These are phyloP conservation scores for Nakataea oryzae DNA, from an alignment of 2,329 filamentous ascomycete species.

Conservation along the genomic window DNA sequence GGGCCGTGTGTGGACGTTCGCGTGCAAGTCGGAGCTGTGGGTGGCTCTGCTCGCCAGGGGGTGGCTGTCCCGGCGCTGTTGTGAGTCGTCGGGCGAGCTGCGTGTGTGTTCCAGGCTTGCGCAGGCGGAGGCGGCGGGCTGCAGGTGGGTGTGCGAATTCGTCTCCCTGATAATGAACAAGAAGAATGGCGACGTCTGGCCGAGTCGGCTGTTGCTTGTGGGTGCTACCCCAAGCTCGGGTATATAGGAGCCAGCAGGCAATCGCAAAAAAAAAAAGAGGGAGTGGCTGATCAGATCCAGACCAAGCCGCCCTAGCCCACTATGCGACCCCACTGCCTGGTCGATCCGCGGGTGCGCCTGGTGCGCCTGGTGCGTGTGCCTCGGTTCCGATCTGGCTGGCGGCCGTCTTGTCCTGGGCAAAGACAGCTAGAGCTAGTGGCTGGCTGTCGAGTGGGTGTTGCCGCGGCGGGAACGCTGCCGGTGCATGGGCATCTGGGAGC, in stretches of 20 bases:
- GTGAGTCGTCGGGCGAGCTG: too few relatives aligned
- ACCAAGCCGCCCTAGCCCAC: background rate
- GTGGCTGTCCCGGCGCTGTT: too few relatives aligned
- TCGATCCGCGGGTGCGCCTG: background rate
- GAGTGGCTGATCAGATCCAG: too few relatives aligned
- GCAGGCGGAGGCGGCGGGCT: background rate
- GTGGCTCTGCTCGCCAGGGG: too few relatives aligned
- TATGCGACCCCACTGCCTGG: background rate
- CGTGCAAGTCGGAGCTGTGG: background rate
- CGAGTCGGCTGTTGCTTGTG: background rate
- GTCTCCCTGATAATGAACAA: too few relatives aligned
- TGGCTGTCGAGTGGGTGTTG: too few relatives aligned
- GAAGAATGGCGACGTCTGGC: background rate
- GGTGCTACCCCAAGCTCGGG: background rate
- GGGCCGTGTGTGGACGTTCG: background rate
- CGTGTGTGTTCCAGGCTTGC: too few relatives aligned
- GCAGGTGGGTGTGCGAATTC: background rate
- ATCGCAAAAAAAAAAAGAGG: too few relatives aligned
- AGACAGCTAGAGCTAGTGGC: too few relatives aligned
- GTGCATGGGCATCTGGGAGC: too few relatives aligned
- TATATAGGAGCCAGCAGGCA: background rate
- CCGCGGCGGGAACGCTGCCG: too few relatives aligned
- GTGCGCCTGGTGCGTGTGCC: too few relatives aligned
- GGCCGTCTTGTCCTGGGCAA: background rate
- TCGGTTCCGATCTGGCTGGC: background rate